Conservation (phyloP, 768 basidiomycete species). For the Chlorophyllum brunneum region DNA sequence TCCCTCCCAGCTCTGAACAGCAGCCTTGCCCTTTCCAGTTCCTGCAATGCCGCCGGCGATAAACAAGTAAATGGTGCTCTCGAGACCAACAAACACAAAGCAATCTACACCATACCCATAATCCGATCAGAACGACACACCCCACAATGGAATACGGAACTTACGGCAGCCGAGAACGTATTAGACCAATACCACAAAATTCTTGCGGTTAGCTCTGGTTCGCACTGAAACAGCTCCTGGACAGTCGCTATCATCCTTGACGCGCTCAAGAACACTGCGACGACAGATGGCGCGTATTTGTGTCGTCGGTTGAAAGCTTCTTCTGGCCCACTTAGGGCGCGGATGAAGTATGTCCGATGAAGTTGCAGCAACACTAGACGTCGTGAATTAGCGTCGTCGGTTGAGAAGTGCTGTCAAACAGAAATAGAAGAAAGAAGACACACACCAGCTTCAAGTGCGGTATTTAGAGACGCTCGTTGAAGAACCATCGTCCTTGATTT, state of each 20-base stretch:
- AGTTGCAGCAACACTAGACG: constrained; percentile 59
- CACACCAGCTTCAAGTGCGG: constrained; percentile 60
- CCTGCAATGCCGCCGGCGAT: constrained; percentile 58
- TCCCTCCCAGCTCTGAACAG: constrained; percentile 43
- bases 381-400: constrained; percentile 1
- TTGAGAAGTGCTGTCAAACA: background rate
- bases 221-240: constrained; percentile 49
- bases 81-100: constrained; percentile 50
- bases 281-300: constrained; percentile 65
- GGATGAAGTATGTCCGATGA: constrained; percentile 65
- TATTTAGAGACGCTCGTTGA: constrained; percentile 57
- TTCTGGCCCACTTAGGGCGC: constrained; percentile 55
- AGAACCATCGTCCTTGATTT: constrained; percentile 46
- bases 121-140: background rate
- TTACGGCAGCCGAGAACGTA: constrained; percentile 48
- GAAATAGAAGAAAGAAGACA: constrained; percentile 3
- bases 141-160: constrained; percentile 13
- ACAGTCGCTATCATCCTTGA: constrained; percentile 60
- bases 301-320: constrained; percentile 57
- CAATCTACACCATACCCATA: constrained; percentile 31
- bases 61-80: constrained; percentile 66
- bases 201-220: constrained; percentile 56
- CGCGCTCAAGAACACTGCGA: constrained; percentile 64
- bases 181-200: constrained; percentile 53
- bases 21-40: constrained; percentile 47